These are phyloP conservation scores for Solanum sejunctum DNA, from an alignment of 257 asterid genomes.

Conservation along the genomic window DNA sequence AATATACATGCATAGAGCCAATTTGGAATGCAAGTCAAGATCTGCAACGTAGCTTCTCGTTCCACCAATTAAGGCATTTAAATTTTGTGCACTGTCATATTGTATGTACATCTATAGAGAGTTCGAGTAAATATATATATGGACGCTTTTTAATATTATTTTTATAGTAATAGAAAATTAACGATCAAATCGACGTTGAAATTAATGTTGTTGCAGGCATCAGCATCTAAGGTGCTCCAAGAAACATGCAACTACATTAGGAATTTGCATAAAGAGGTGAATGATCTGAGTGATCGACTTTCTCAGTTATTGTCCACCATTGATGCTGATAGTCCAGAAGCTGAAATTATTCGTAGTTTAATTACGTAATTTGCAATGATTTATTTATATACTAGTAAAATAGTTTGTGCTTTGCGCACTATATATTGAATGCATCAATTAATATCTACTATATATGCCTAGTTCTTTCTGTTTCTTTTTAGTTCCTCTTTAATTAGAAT, in stretches of 20 bases:
- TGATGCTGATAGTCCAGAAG: constrained; percentile 83
- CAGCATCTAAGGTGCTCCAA: constrained; percentile 82
- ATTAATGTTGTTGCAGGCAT: constrained; percentile 26
- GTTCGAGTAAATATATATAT: background rate
- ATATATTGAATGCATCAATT: background rate
- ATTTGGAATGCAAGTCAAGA: background rate
- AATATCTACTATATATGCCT: background rate
- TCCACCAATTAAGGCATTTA: background rate
- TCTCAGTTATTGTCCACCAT: constrained; percentile 68
- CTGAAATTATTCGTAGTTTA: constrained; percentile 84
- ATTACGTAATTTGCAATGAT: constrained; percentile 6
- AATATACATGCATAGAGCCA: background rate
- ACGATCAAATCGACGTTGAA: background rate
- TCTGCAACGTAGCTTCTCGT: background rate
- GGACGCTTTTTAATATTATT: no score
- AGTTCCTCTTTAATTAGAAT: background rate
- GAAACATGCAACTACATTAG: constrained; percentile 92
- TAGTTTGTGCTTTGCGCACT: background rate
- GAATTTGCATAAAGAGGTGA: constrained; percentile 74
- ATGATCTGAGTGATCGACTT: constrained; percentile 80
- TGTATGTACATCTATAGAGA: background rate
- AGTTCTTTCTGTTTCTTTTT: background rate
- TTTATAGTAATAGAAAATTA: background rate
- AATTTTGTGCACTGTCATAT: background rate
- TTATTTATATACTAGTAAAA: background rate